Base-by-base conservation (phyloP, 2,329 filamentous ascomycete species). In the Beauveria sp. region DNA sequence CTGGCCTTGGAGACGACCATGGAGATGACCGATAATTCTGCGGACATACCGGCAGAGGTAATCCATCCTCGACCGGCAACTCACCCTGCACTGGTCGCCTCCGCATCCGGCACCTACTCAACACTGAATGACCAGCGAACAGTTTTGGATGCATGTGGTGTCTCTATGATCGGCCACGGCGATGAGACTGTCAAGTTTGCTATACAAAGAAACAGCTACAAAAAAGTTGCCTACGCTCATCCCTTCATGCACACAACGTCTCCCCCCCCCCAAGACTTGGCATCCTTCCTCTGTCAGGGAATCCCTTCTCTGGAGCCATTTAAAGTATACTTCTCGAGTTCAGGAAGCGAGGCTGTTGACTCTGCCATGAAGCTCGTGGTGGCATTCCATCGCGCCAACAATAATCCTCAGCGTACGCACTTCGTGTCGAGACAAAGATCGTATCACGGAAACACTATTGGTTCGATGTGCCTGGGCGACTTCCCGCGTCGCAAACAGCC, bases 361-460 rank as follows among this genome's bases (percentile, higher is more conserved):
- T 75, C 79, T 0, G 76, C 76, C 0, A 66, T 83, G 65, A 83
- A 83, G 62, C 68, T 81, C 10, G 78, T 78, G 0, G 66, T 77
- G 6, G 80, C 83, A 67, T 83, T 79, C 60, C 79, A 75, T 56
- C 67, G 77, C 6, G 79, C 81, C 61, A 70, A 69, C 1, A 71
- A 71, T 4, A 64, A 76, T 34, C 67, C 71, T 1, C 66, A 75
- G 31, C 67, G 77, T 0, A 69, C 64, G 0, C 69, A 70, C 3
- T 79, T 80, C 62, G 77, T 82, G 34, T 71, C 76, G 0, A 70
- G 79, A 9, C 69, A n/a, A n/a, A 71, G 77, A 60, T 73, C 72
- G 1, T 82, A 81, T 58, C 80, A 82, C 63, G 79, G 80, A 1
- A 80, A 78, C 52, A 82, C 80, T 1, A 31, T 92, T 0, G 88